Evolutionary conservation across 176 grass and related monocot genomes (phyloP), one percentile per base, ranked within the genome.

Genomic region (Leersia perrieri): DNA sequence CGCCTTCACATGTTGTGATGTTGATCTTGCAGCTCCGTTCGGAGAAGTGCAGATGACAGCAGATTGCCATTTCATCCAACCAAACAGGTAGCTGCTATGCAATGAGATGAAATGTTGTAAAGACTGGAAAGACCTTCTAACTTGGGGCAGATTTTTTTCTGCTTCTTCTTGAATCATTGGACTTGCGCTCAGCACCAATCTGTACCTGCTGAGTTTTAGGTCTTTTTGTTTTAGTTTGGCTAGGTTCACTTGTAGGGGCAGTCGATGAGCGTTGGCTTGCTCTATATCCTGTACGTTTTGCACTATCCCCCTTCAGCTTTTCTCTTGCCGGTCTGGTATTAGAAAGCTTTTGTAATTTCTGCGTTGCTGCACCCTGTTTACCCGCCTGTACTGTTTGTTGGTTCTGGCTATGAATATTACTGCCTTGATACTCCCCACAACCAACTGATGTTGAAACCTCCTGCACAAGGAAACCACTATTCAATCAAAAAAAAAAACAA

Each of bases 131-230:
- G 9, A 27, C 14, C 15, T 80, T 83, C 25, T 30, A 86, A 32
- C 65, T 77, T 33, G 58, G 70, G 33, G 53, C 38, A 20, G 73
- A 74, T 31, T 22, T 86, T 87, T 91, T 89, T 85, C 89, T 84
- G 44, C 64, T 79, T 79, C 77, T 80, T 68, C 72, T 89, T 72
- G 84, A 45, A 62, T 79, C 68, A 82, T 23, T 74, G 51, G 55
- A 67, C 78, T 62, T 85, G 73, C 12, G 53, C 61, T 80, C 89
- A 72, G 55, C 40, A 76, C 49, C 65, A 49, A 72, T 31, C 70
- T 81, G 83, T 35, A 42, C 35, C 66, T 60, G 80, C 39, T 29
- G 53, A 25, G 61, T 20, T 85, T 82, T 90, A 44, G 60, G 33
- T 23, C 27, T 83, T 74, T 45, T 90, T 23, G 73, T 75, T 75